Conservation (phyloP, 1,284 basidiomycete species). For the Trichosporon ovoides region DNA sequence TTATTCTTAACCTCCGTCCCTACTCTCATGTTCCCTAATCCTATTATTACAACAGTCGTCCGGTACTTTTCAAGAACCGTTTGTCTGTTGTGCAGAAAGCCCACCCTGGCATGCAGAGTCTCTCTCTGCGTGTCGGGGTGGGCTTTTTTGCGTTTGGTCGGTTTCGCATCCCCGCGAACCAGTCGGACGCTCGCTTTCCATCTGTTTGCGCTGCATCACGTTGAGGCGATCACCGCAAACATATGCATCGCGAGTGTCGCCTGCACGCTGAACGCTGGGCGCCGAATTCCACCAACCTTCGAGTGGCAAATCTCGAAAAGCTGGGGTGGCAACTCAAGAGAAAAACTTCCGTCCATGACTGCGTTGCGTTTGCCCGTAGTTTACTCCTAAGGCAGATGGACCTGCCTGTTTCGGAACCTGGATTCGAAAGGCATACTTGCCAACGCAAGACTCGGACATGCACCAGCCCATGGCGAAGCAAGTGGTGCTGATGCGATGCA, state of each 20-base stretch:
- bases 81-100: conserved; percentile 21
- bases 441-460: no score
- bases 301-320: neutral
- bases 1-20: conserved; percentile 10
- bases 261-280: neutral
- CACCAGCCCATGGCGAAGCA: no score
- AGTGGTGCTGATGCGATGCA: no score
- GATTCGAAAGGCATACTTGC: no score
- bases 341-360: no score
- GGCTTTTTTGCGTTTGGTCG: conserved; percentile 26
- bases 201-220: conserved; percentile 3
- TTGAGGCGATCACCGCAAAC: neutral
- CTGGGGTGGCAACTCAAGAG: neutral
- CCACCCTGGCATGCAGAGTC: conserved; percentile 13
- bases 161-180: neutral
- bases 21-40: neutral
- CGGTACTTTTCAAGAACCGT: conserved; percentile 21
- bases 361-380: no score
- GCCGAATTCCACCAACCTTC: no score
- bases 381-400: no score
- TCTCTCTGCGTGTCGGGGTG: conserved; percentile 13
- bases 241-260: neutral
- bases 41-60: conserved; percentile 20
- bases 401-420: no score
- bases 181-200: neutral